These are phyloP conservation scores for Lecanoromycetidae sp. DNA, from an alignment of 2,329 filamentous ascomycete species.

Conservation along the genomic window DNA sequence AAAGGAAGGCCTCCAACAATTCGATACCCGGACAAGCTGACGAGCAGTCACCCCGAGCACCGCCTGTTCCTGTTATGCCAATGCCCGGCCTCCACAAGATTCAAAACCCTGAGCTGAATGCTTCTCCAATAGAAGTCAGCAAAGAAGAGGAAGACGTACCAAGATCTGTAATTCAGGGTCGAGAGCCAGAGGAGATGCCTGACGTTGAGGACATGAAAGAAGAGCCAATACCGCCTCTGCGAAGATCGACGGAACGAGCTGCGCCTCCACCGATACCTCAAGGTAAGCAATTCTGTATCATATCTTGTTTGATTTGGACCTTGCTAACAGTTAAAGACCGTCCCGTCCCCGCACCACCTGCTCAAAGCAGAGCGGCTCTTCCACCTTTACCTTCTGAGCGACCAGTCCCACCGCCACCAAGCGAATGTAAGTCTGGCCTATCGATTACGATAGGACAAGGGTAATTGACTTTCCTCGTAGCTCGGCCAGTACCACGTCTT, in stretches of 20 bases:
- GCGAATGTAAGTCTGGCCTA: conserved; percentile 44
- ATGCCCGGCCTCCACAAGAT: conserved; percentile 59
- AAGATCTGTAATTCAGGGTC: conserved; percentile 31
- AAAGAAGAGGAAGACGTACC: conserved; percentile 42
- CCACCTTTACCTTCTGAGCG: conserved; percentile 28
- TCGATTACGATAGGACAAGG: not conserved
- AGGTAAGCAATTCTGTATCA: conserved; percentile 32
- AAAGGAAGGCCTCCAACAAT: conserved; percentile 24
- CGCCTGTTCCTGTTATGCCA: conserved; percentile 43
- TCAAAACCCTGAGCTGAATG: conserved; percentile 39
- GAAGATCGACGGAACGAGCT: conserved; percentile 31
- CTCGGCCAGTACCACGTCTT: conserved; percentile 48
- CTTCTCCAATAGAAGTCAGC: conserved; percentile 31
- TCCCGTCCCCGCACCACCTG: conserved; percentile 33
- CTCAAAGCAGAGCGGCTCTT: conserved; percentile 28
- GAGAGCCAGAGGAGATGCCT: conserved; percentile 36
- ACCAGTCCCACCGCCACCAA: conserved; percentile 27
- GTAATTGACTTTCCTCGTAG: conserved; percentile 34
- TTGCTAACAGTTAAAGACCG: conserved; percentile 28
- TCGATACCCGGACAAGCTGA: conserved; percentile 22
- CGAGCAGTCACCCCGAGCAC: conserved; percentile 26
- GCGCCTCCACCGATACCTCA: conserved; percentile 37
- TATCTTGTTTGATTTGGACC: not conserved
- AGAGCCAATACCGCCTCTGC: conserved; percentile 20
- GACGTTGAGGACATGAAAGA: conserved; percentile 32